phyloP scores from a whole-genome alignment of 1,139 yeast genomes.

The Protomyces inundatus region DNA sequence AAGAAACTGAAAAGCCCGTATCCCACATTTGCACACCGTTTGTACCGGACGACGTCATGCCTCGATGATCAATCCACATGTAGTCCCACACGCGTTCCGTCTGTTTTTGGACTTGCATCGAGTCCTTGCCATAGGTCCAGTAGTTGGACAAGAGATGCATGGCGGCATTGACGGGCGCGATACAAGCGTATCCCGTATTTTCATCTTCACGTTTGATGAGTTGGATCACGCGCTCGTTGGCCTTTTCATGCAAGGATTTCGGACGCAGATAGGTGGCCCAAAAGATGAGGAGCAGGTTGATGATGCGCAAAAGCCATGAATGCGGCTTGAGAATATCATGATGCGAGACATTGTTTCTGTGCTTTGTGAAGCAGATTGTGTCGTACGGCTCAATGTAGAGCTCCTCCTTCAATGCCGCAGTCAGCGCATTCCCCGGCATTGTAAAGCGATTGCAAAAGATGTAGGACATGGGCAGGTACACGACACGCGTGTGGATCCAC shows the following conservation, averaged over 20 bases:
- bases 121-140: slow-evolving; percentile 63
- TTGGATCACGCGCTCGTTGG: slow-evolving; percentile 54
- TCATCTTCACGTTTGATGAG: slow-evolving; percentile 65
- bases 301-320: slow-evolving; percentile 57
- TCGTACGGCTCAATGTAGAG: slow-evolving; percentile 65
- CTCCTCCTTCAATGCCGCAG: slow-evolving; percentile 64
- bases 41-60: slow-evolving; percentile 92
- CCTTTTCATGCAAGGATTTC: slow-evolving; percentile 54
- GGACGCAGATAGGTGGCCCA: slow-evolving; percentile 75
- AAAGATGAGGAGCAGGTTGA: slow-evolving; percentile 54
- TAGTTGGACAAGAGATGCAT: slow-evolving; percentile 69
- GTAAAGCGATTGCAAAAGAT: slow-evolving; percentile 50
- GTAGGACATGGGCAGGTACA: slow-evolving; percentile 83
- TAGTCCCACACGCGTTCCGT: slow-evolving; percentile 66
- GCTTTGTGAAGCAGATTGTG: slow-evolving; percentile 57
- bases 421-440: slow-evolving; percentile 62
- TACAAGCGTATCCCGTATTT: slow-evolving; percentile 76
- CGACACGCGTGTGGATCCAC: slow-evolving; percentile 99
- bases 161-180: slow-evolving; percentile 92
- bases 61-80: slow-evolving; percentile 79
- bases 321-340: slow-evolving; percentile 94
- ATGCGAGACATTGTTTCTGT: slow-evolving; percentile 83
- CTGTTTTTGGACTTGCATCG: slow-evolving; percentile 55
- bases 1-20: slow-evolving; percentile 83
- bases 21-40: slow-evolving; percentile 99